phyloP scores from a whole-genome alignment of 192 early-diverging fungal genomes.

The Helicostylum pulchrum region DNA sequence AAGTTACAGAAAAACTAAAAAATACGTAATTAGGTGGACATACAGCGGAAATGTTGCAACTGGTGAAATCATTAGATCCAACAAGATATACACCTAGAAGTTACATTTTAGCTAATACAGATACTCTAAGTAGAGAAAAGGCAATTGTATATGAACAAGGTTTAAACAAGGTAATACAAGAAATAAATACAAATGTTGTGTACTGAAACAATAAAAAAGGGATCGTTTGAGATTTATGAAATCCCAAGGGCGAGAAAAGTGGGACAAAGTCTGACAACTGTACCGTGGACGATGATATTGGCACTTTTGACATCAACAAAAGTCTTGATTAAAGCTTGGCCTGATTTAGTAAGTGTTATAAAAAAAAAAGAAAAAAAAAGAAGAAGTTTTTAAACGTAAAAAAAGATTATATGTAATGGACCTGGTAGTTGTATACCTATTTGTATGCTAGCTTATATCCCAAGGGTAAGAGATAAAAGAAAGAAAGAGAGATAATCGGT shows the following conservation, averaged over 20 bases:
- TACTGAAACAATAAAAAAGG: neutral
- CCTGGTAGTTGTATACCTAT: slow-evolving; percentile 85
- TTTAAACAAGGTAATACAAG: slow-evolving; percentile 6
- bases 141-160: slow-evolving; percentile 45
- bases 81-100: slow-evolving; percentile 56
- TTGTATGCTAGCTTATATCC: slow-evolving; percentile 56
- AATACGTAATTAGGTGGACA: slow-evolving; percentile 70
- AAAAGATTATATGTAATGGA: slow-evolving; percentile 80
- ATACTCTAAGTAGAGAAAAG: slow-evolving; percentile 58
- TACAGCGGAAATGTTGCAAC: slow-evolving; percentile 85
- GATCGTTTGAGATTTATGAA: slow-evolving; percentile 18
- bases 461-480: slow-evolving; percentile 42
- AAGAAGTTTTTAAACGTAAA: neutral
- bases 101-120: slow-evolving; percentile 73
- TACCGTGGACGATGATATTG: slow-evolving; percentile 44
- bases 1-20: neutral
- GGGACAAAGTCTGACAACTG: slow-evolving; percentile 60
- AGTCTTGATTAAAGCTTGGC: slow-evolving; percentile 42
- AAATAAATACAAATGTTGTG: neutral
- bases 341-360: slow-evolving; percentile 61
- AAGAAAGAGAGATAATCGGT: too few relatives aligned
- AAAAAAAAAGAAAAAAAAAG: neutral
- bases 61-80: slow-evolving; percentile 59
- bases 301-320: slow-evolving; percentile 43
- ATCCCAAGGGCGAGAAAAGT: slow-evolving; percentile 77